Evolutionary conservation across 306 rosid genomes (phyloP).

Genomic region (Trichosanthes truncata): DNA sequence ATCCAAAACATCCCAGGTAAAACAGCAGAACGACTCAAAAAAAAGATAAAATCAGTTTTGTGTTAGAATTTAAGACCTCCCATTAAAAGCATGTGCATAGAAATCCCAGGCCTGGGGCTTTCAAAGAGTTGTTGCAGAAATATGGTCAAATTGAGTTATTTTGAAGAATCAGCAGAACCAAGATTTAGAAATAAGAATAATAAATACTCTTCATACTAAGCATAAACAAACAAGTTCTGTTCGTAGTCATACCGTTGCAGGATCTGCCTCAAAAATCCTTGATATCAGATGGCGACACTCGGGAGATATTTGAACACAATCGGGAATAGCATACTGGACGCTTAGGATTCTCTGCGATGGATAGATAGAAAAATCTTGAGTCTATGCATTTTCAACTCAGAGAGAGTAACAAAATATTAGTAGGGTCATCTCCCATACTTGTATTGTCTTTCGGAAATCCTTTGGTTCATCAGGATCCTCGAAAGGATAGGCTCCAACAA

Average conservation of each 20-base stretch:
- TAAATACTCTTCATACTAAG: neutral
- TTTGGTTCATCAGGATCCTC: slow-evolving; percentile 86
- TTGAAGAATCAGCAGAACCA: neutral
- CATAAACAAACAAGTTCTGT: neutral
- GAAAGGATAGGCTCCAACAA: slow-evolving; percentile 83
- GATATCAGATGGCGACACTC: slow-evolving; percentile 74
- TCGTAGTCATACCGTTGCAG: slow-evolving; percentile 41
- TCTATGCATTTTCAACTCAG: slow-evolving; percentile 17
- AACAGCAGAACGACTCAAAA: neutral
- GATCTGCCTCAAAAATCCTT: slow-evolving; percentile 73
- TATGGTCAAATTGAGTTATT: neutral
- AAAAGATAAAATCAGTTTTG: neutral
- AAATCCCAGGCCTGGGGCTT: neutral
- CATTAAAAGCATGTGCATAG: neutral
- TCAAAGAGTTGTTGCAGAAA: neutral
- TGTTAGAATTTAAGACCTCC: neutral
- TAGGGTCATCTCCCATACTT: slow-evolving; percentile 32
- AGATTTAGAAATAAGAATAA: neutral
- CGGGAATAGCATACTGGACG: slow-evolving; percentile 83
- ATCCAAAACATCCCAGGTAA: neutral
- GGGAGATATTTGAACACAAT: slow-evolving; percentile 47
- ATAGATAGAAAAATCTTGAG: slow-evolving; percentile 20
- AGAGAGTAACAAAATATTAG: slow-evolving; percentile 9
- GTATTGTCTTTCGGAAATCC: slow-evolving; percentile 84
- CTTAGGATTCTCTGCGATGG: slow-evolving; percentile 61